Base-by-base conservation (phyloP, 306 rosid genomes). In the Potentilla sterilis region DNA sequence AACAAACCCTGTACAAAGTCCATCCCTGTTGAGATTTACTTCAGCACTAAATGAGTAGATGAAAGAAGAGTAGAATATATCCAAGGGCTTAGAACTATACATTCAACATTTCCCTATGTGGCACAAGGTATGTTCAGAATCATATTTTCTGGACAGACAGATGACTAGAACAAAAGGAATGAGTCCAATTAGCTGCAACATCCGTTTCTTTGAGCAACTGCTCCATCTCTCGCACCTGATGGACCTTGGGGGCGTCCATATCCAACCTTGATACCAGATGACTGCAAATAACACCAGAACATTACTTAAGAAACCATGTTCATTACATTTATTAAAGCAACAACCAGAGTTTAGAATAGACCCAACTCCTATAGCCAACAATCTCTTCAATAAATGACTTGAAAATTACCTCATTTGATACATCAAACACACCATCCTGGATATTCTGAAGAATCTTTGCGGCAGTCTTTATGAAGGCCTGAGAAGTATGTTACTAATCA, bases 401-500 rank as follows among this genome's bases (percentile, higher is more conserved):
- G 28, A 48, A 59, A 48, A 28, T 89, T 89, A 92, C 98, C 97
- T 94, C 98, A 83, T 94, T 94, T 67, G 95, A 88, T 58, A 87
- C 97, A 81, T 94, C 98, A 76, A 92, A 85, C 72, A 94, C 92
- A 21, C 98, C 96, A 40, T 88, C 96, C 83, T 92, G 96, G 68
- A 94, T 94, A 75, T 94, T 94, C 82, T 92, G 96, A 75, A 90
- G 96, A 82, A 94, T 94, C 82, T 90, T 92, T 10, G 88, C 98
- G 75, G 98, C 96, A 70, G 98, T 88, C 79, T 67, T 86, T 75
- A 87, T 90, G 75, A 92, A 94, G 79, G 98, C 98, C 98, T 91
- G 90, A 48, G 80, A 40, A 61, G 57, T 47, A 68, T 43, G 75
- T 41, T 40, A 18, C 11, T 2, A 9, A 74, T 87, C 55, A 62